Conservation (phyloP, 768 basidiomycete genomes). For the Mycena metata region DNA sequence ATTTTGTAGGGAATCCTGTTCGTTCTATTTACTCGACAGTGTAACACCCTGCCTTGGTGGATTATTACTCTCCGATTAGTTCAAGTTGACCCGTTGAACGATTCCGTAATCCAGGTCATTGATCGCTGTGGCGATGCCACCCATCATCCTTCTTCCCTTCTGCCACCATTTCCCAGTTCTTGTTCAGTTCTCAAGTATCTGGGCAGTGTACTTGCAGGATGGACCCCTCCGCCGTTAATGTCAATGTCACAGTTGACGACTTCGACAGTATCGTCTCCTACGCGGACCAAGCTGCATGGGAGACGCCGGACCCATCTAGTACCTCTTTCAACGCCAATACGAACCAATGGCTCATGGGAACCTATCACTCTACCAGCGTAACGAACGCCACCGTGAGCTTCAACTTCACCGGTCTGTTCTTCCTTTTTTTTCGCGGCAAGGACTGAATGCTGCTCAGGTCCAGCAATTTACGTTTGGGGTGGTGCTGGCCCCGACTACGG, state of each 20-base stretch:
- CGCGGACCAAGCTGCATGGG: slow-evolving; percentile 55
- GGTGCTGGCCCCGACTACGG: slow-evolving; percentile 58
- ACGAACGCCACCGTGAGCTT: slow-evolving; percentile 53
- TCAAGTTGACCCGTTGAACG: too few relatives aligned
- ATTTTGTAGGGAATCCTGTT: too few relatives aligned
- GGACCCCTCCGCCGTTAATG: slow-evolving; percentile 59
- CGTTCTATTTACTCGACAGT: too few relatives aligned
- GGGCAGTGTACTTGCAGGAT: slow-evolving; percentile 39
- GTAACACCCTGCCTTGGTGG: too few relatives aligned
- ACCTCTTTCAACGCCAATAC: slow-evolving; percentile 49
- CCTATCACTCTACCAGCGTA: slow-evolving; percentile 57
- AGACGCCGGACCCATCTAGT: slow-evolving; percentile 62
- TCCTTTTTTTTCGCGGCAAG: too few relatives aligned
- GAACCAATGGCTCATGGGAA: slow-evolving; percentile 59
- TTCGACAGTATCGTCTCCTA: slow-evolving; percentile 61
- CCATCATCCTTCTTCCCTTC: too few relatives aligned
- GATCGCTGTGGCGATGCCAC: too few relatives aligned
- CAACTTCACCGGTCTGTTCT: slow-evolving; percentile 59
- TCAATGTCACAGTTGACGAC: slow-evolving; percentile 62
- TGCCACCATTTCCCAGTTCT: background rate
- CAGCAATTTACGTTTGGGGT: slow-evolving; percentile 60
- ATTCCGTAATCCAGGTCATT: too few relatives aligned
- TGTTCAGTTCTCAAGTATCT: too few relatives aligned
- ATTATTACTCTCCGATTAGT: too few relatives aligned
- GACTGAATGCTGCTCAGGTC: slow-evolving; percentile 44